Percentiles rank a stretch among this genome's conserved stretches.
phyloP scores from a whole-genome alignment of 805 yeast species.

The Ogataea dorogensis region DNA sequence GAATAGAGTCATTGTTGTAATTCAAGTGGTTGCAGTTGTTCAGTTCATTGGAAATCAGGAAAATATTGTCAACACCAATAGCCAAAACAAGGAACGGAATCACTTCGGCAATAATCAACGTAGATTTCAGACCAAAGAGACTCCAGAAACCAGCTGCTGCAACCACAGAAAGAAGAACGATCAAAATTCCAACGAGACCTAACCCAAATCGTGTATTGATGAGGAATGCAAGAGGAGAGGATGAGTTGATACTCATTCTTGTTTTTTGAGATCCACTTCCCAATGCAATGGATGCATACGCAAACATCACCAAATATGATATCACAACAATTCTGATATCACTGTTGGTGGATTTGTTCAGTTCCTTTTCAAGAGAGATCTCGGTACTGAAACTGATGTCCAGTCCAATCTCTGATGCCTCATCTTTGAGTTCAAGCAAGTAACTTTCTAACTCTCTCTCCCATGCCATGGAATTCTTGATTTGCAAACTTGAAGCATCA shows the following conservation, averaged over 20 bases:
- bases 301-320: constrained; percentile 83
- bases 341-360: constrained; percentile 76
- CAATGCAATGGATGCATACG: constrained; percentile 81
- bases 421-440: constrained; percentile 42
- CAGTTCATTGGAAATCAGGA: constrained; percentile 78
- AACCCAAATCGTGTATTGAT: constrained; percentile 63
- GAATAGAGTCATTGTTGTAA: constrained; percentile 42
- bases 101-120: constrained; percentile 92
- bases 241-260: constrained; percentile 8
- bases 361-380: constrained; percentile 77
- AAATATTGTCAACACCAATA: constrained; percentile 94
- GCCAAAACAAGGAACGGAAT: constrained; percentile 92
- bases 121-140: constrained; percentile 73
- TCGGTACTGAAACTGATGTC: constrained; percentile 77
- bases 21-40: constrained; percentile 47
- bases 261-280: constrained; percentile 43
- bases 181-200: constrained; percentile 80
- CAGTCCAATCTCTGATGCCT: constrained; percentile 53
- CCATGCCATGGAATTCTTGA: constrained; percentile 52
- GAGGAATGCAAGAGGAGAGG: constrained; percentile 23
- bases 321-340: constrained; percentile 67
- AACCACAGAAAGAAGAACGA: constrained; percentile 76
- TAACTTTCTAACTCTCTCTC: constrained; percentile 65
- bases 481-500: constrained; percentile 41
- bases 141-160: constrained; percentile 84